Evolutionary conservation across 306 rosid species (phyloP), one percentile per base, ranked within the genome.

Genomic region (Hippophae rhamnoides): DNA sequence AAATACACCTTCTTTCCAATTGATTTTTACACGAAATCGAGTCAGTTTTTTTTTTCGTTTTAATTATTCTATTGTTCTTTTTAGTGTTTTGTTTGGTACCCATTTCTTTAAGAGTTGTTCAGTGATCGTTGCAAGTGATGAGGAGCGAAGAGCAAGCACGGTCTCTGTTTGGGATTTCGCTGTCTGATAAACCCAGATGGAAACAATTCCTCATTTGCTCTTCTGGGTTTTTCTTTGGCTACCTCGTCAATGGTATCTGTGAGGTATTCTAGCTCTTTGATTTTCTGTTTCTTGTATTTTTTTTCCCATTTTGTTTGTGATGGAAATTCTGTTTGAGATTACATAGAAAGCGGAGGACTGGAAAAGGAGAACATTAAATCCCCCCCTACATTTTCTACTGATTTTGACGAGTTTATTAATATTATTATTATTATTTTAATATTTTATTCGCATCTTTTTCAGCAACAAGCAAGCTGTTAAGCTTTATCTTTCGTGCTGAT

Each of bases 141-240:
- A 90, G 79, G 87, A 83, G 52, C 65, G 93, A 79, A 60, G 98
- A 87, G 44, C 95, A 78, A 49, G 73, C 71, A 67, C 84, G 96
- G 67, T 76, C 79, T 63, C 77, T 92, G 67, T 87, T 92, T 58
- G 96, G 98, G 67, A 87, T 92, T 87, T 85, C 95, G 4, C 95
- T 92, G 48, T 83, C 98, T 7, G 89, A 76, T 49, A 75, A 76
- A 54, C 93, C 98, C 72, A 81, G 58, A 76, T 92, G 96, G 95
- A 78, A 87, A 7, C 96, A 92, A 75, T 87, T 87, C 67, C 89
- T 92, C 72, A 69, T 92, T 66, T 92, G 96, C 71, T 87, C 98
- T 41, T 83, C 88, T 53, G 98, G 98, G 7, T 92, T 92, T 72
- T 92, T 92, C 92, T 92, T 92, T 71, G 96, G 98, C 10, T 92